These are phyloP conservation scores for Neocatenulostroma microsporum DNA, from an alignment of 2,329 filamentous ascomycete species.

Conservation along the genomic window DNA sequence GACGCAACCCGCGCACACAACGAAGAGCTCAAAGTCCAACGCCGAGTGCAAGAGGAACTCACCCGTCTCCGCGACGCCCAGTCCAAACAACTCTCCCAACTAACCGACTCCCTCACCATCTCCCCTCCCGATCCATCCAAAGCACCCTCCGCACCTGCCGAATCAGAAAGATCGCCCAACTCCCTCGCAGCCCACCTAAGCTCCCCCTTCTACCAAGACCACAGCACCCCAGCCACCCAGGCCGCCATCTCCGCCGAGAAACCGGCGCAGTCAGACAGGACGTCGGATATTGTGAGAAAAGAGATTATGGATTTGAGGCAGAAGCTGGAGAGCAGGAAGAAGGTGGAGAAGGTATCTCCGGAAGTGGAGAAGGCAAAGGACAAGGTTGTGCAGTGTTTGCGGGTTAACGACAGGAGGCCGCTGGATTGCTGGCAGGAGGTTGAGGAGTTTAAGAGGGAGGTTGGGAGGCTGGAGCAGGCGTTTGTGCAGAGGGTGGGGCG, in stretches of 20 bases:
- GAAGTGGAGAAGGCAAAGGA: constrained; percentile 65
- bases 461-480: constrained; percentile 71
- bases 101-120: constrained; percentile 49
- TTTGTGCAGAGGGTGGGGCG: constrained; percentile 78
- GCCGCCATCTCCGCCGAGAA: constrained; percentile 30
- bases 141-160: constrained; percentile 1
- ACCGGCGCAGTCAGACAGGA: constrained; percentile 40
- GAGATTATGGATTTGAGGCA: constrained; percentile 50
- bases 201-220: constrained; percentile 30
- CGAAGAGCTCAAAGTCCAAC: constrained; percentile 80
- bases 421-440: constrained; percentile 94
- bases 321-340: constrained; percentile 47
- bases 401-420: constrained; percentile 75
- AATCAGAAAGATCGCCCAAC: constrained; percentile 17
- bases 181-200: constrained; percentile 26
- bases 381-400: constrained; percentile 71
- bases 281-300: constrained; percentile 46
- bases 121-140: constrained; percentile 23
- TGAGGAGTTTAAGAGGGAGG: constrained; percentile 81
- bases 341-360: constrained; percentile 57
- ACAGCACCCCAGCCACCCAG: constrained; percentile 22
- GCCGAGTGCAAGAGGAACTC: constrained; percentile 78
- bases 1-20: constrained; percentile 77
- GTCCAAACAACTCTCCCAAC: constrained; percentile 57
- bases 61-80: constrained; percentile 67